phyloP scores from a whole-genome alignment of 106 monocot genomes.

The Ottelia alismoides region DNA sequence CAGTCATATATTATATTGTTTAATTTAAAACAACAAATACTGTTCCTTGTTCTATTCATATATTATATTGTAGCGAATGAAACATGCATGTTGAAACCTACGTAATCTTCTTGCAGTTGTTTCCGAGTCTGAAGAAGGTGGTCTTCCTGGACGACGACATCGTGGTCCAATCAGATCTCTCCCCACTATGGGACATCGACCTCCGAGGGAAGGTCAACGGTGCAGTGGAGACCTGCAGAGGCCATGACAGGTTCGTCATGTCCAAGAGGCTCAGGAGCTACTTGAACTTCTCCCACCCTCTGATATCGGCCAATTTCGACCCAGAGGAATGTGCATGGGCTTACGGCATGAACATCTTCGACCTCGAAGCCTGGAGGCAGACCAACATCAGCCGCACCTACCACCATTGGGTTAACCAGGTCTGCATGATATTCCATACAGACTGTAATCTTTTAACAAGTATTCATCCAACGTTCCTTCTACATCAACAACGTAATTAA shows the following conservation, averaged over 20 bases:
- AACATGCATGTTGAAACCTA: no score
- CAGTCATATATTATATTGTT: no score
- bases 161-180: slow-evolving; percentile 31
- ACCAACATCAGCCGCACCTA: slow-evolving; percentile 43
- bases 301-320: slow-evolving; percentile 20
- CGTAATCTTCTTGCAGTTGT: no score
- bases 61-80: no score
- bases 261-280: slow-evolving; percentile 35
- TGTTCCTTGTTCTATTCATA: no score
- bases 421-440: no score
- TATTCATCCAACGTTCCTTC: no score
- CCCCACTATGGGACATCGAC: slow-evolving; percentile 36
- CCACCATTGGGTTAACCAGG: slow-evolving; percentile 59
- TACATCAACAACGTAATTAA: no score
- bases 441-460: no score
- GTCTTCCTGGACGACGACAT: slow-evolving; percentile 41
- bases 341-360: slow-evolving; percentile 45
- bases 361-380: slow-evolving; percentile 39
- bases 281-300: slow-evolving; percentile 39
- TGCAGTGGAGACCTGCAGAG: slow-evolving; percentile 32
- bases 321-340: slow-evolving; percentile 39
- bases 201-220: slow-evolving; percentile 32
- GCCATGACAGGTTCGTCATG: slow-evolving; percentile 31
- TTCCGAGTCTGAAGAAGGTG: slow-evolving; percentile 50
- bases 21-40: no score